Conservation (phyloP, 2,329 filamentous ascomycete genomes). For the Calonectria ilicicola region DNA sequence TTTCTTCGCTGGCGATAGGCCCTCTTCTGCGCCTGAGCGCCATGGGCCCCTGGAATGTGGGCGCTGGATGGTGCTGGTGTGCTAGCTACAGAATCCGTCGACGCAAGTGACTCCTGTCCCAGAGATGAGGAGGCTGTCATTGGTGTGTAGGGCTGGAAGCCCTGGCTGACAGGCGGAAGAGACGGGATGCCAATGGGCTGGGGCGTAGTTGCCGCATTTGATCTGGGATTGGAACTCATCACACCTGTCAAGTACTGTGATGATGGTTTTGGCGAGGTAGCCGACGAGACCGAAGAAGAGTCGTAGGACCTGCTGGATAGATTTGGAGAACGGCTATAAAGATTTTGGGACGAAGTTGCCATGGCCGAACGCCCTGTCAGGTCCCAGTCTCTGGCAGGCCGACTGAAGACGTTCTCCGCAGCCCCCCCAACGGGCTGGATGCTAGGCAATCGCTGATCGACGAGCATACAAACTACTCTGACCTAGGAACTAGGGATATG, state of each 20-base stretch:
- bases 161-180: slow-evolving; percentile 59
- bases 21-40: slow-evolving; percentile 81
- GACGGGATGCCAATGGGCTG: slow-evolving; percentile 67
- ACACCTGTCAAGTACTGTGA: slow-evolving; percentile 64
- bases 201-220: slow-evolving; percentile 61
- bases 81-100: slow-evolving; percentile 67
- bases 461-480: slow-evolving; percentile 41
- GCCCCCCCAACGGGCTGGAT: slow-evolving; percentile 31
- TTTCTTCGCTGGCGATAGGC: slow-evolving; percentile 96
- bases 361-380: slow-evolving; percentile 50
- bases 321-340: slow-evolving; percentile 72
- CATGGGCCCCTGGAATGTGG: slow-evolving; percentile 56
- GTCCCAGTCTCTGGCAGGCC: slow-evolving; percentile 30
- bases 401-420: slow-evolving; percentile 31
- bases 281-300: slow-evolving; percentile 72
- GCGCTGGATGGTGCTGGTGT: slow-evolving; percentile 59
- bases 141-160: slow-evolving; percentile 66
- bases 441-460: slow-evolving; percentile 35
- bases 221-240: slow-evolving; percentile 64
- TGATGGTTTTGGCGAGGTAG: slow-evolving; percentile 68
- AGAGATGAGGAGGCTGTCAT: slow-evolving; percentile 61
- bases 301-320: slow-evolving; percentile 72
- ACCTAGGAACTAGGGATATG: slow-evolving; percentile 28
- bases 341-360: slow-evolving; percentile 66
- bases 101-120: slow-evolving; percentile 72